These are phyloP conservation scores for Hyaloscypha bicolor DNA, from an alignment of 495 filamentous ascomycete genomes.

Conservation along the genomic window DNA sequence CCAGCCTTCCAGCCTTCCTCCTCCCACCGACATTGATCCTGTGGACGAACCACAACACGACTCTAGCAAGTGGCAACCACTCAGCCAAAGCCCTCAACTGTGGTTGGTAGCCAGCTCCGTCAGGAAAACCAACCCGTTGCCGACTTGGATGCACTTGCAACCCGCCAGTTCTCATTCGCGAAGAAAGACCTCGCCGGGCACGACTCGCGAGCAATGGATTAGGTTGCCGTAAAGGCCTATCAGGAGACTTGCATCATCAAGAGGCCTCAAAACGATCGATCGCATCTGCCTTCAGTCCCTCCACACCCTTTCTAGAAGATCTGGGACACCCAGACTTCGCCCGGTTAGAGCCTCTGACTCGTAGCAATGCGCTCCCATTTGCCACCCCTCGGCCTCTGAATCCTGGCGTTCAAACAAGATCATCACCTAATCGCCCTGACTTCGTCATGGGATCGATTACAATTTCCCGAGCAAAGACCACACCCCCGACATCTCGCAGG, in stretches of 20 bases:
- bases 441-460: constrained; percentile 3
- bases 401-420: constrained; percentile 2
- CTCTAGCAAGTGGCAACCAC: too few species aligned
- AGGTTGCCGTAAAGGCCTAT: constrained; percentile 5
- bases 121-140: not conserved
- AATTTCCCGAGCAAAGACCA: not conserved
- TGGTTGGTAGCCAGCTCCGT: not conserved
- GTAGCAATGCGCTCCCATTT: not conserved
- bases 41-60: too few species aligned
- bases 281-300: not conserved
- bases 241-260: constrained; percentile 1
- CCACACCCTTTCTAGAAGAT: not conserved
- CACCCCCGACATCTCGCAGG: not conserved
- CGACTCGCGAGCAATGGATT: not conserved
- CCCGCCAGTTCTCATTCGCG: not conserved
- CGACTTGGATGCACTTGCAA: constrained; percentile 1
- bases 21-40: not conserved
- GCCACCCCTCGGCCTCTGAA: not conserved
- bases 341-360: constrained; percentile 9
- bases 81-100: not conserved
- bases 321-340: not conserved
- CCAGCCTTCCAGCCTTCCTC: not conserved
- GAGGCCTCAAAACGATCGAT: not conserved
- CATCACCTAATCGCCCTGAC: not conserved
- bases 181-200: not conserved